Conservation (phyloP, 495 filamentous ascomycete genomes). For the Immersiella caudata region DNA sequence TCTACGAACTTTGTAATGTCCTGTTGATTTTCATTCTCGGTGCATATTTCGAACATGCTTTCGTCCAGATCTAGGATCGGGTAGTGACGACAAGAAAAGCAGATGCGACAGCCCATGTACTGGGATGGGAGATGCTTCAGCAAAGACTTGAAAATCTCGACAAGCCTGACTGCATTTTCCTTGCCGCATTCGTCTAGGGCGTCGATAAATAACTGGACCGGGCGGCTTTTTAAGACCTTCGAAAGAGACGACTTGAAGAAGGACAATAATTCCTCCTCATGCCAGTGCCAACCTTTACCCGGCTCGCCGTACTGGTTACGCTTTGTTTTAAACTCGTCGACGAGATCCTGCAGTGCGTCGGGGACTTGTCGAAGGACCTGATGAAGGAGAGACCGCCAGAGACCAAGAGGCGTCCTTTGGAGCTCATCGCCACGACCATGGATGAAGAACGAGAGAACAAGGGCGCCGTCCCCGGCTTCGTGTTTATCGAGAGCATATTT, state of each 20-base stretch:
- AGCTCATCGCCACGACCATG: conserved; percentile 38
- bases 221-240: conserved; percentile 14
- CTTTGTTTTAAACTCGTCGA: conserved; percentile 22
- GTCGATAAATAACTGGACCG: conserved; percentile 37
- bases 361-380: conserved; percentile 35
- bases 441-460: conserved; percentile 44
- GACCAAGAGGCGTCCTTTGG: conserved; percentile 37
- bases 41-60: conserved; percentile 30
- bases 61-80: conserved; percentile 34
- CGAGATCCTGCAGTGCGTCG: conserved; percentile 24
- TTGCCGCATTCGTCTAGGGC: conserved; percentile 43
- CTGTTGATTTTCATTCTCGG: conserved; percentile 35
- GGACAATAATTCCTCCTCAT: conserved; percentile 26
- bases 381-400: conserved; percentile 42
- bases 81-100: conserved; percentile 45
- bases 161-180: conserved; percentile 29
- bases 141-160: conserved; percentile 30
- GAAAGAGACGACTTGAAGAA: conserved; percentile 25
- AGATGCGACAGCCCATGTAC: conserved; percentile 34
- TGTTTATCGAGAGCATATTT: conserved; percentile 15
- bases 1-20: conserved; percentile 40
- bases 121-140: conserved; percentile 15
- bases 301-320: conserved; percentile 22
- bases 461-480: conserved; percentile 11
- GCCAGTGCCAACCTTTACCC: conserved; percentile 34